Evolutionary conservation across 306 rosid genomes (phyloP).

Genomic region (Casuarina equisetifolia): DNA sequence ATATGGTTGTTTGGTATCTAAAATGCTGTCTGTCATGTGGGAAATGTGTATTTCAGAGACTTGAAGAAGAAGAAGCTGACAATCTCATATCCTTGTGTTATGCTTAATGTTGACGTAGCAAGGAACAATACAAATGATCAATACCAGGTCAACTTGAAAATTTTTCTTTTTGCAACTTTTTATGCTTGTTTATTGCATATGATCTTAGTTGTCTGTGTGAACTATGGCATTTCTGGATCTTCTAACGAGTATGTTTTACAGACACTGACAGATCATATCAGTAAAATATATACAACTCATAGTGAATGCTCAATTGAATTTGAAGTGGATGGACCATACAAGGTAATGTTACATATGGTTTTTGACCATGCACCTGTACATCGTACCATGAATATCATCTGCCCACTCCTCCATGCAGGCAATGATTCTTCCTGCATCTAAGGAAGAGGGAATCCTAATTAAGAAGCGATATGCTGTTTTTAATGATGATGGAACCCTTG

Average conservation of each 20-base stretch:
- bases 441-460: conserved; percentile 95
- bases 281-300: conserved; percentile 69
- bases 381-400: neutral
- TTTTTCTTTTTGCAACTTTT: conserved; percentile 20
- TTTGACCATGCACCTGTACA: conserved; percentile 14
- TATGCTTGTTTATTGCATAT: conserved; percentile 19
- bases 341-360: conserved; percentile 50
- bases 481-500: conserved; percentile 95
- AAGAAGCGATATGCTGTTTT: conserved; percentile 98
- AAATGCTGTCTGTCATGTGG: conserved; percentile 35
- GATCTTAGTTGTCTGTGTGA: conserved; percentile 17
- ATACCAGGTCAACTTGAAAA: conserved; percentile 76
- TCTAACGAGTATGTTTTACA: conserved; percentile 41
- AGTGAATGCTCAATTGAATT: conserved; percentile 99
- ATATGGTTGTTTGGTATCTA: conserved; percentile 24
- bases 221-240: conserved; percentile 26
- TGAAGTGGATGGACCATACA: conserved; percentile 99
- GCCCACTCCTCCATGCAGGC: conserved; percentile 54
- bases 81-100: conserved; percentile 99
- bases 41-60: conserved; percentile 55
- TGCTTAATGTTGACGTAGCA: conserved; percentile 98
- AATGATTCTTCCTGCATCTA: conserved; percentile 98
- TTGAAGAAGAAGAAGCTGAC: conserved; percentile 79
- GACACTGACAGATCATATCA: conserved; percentile 70
- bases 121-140: conserved; percentile 96